Evolutionary conservation across 2,329 filamentous ascomycete genomes (phyloP).

Genomic region (Blastomyces parvus): DNA sequence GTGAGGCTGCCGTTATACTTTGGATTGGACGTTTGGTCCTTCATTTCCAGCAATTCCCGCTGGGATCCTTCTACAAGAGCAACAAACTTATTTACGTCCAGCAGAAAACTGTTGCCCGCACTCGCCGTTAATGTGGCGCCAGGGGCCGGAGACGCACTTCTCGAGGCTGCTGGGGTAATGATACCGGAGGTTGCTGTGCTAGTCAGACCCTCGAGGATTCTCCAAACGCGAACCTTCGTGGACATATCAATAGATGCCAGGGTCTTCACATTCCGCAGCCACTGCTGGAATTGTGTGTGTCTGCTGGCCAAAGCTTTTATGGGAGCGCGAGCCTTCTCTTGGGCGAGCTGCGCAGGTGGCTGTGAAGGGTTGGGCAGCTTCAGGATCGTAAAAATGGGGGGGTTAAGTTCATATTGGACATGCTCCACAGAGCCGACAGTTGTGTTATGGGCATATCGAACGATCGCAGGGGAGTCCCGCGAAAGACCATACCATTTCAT

Average conservation of each 20-base stretch:
- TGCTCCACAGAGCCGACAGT: conserved; percentile 52
- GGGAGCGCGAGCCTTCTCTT: conserved; percentile 53
- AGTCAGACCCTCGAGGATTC: conserved; percentile 42
- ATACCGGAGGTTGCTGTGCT: conserved; percentile 37
- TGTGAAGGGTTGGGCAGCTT: conserved; percentile 58
- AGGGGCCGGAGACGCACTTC: conserved; percentile 37
- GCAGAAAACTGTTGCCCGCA: conserved; percentile 43
- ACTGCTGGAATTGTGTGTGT: conserved; percentile 60
- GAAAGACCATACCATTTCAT: conserved; percentile 72
- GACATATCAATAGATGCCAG: conserved; percentile 56
- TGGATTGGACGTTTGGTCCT: conserved; percentile 61
- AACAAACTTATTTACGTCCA: conserved; percentile 55
- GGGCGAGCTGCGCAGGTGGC: conserved; percentile 50
- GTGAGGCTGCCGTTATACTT: conserved; percentile 65
- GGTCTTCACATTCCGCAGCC: conserved; percentile 64
- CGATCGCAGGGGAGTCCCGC: conserved; percentile 59
- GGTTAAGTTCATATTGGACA: conserved; percentile 72
- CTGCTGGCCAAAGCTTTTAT: conserved; percentile 61
- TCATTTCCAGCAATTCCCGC: conserved; percentile 52
- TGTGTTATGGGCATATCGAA: conserved; percentile 69
- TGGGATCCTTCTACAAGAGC: conserved; percentile 54
- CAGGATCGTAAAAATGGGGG: conserved; percentile 74
- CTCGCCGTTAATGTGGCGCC: conserved; percentile 34
- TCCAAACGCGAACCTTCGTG: conserved; percentile 70
- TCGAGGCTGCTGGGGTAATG: conserved; percentile 36